Percentiles rank a stretch among this genome's conserved stretches.
phyloP scores from a whole-genome alignment of 1,139 yeast species.

The Kodamaea arcana region DNA sequence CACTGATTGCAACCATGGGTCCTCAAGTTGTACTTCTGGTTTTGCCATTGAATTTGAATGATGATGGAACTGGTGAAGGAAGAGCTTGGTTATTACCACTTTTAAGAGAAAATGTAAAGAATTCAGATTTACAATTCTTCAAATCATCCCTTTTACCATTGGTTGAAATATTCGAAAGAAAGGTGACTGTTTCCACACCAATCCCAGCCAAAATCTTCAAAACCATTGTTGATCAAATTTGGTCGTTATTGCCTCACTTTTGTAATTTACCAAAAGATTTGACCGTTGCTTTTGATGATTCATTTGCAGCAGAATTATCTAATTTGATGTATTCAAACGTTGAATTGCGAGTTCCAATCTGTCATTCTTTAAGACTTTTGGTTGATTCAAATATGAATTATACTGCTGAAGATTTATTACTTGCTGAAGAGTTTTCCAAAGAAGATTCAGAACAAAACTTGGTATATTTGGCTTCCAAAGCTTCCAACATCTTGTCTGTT shows the following conservation, averaged over 20 bases:
- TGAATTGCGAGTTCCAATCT: slow-evolving; percentile 70
- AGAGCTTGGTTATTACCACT: slow-evolving; percentile 96
- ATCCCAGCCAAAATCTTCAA: slow-evolving; percentile 70
- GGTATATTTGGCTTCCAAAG: slow-evolving; percentile 57
- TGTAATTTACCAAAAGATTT: slow-evolving; percentile 84
- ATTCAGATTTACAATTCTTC: slow-evolving; percentile 65
- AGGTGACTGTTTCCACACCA: slow-evolving; percentile 45
- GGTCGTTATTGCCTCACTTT: slow-evolving; percentile 88
- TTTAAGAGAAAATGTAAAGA: slow-evolving; percentile 77
- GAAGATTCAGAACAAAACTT: slow-evolving; percentile 54
- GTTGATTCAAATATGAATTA: slow-evolving; percentile 75
- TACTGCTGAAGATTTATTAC: slow-evolving; percentile 55
- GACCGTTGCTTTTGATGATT: slow-evolving; percentile 57
- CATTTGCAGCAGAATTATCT: slow-evolving; percentile 75
- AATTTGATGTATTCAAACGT: slow-evolving; percentile 70
- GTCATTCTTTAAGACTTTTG: slow-evolving; percentile 73
- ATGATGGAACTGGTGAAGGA: slow-evolving; percentile 36
- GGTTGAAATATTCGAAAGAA: slow-evolving; percentile 52
- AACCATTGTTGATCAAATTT: slow-evolving; percentile 84
- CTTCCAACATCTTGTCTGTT: slow-evolving; percentile 77
- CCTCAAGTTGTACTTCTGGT: slow-evolving; percentile 74
- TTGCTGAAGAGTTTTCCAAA: slow-evolving; percentile 59
- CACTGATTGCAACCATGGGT: slow-evolving; percentile 77
- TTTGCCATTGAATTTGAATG: slow-evolving; percentile 72
- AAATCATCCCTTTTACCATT: slow-evolving; percentile 63